Percentiles rank a stretch among this genome's conserved stretches.
phyloP scores from a whole-genome alignment of 108 stramenopile genomes.

The Epithemia pelagica region DNA sequence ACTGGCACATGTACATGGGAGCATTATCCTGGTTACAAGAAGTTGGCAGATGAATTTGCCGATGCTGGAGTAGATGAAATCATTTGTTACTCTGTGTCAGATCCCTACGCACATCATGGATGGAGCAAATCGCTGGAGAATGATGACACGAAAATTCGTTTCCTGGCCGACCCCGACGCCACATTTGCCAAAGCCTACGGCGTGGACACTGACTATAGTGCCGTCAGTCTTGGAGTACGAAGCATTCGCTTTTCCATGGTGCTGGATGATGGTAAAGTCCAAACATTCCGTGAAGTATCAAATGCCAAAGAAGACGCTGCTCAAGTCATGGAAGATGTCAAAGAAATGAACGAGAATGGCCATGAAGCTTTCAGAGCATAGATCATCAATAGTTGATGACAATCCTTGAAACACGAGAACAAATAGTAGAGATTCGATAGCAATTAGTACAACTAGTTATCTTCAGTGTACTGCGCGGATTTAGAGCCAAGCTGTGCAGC shows the following conservation, averaged over 20 bases:
- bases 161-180: conserved; percentile 33
- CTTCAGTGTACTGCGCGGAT: conserved; percentile 42
- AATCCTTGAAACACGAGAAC: too few relatives aligned
- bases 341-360: conserved; percentile 5
- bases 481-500: conserved; percentile 53
- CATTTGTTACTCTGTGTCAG: conserved; percentile 35
- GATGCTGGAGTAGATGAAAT: conserved; percentile 24
- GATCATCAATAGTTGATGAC: too few relatives aligned
- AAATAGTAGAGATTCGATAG: too few relatives aligned
- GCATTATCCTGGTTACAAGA: conserved; percentile 39
- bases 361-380: background rate
- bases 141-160: conserved; percentile 25
- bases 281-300: conserved; percentile 20
- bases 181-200: conserved; percentile 30
- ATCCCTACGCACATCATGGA: conserved; percentile 32
- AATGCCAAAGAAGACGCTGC: conserved; percentile 33
- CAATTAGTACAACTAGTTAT: conserved; percentile 23
- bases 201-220: conserved; percentile 20
- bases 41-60: conserved; percentile 16
- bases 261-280: conserved; percentile 34
- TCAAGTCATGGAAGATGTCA: conserved; percentile 13
- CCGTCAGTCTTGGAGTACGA: conserved; percentile 23
- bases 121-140: conserved; percentile 29
- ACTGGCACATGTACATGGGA: conserved; percentile 43
- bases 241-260: conserved; percentile 34